phyloP scores from a whole-genome alignment of 768 basidiomycete species.

The Rhizopogon salebrosus region DNA sequence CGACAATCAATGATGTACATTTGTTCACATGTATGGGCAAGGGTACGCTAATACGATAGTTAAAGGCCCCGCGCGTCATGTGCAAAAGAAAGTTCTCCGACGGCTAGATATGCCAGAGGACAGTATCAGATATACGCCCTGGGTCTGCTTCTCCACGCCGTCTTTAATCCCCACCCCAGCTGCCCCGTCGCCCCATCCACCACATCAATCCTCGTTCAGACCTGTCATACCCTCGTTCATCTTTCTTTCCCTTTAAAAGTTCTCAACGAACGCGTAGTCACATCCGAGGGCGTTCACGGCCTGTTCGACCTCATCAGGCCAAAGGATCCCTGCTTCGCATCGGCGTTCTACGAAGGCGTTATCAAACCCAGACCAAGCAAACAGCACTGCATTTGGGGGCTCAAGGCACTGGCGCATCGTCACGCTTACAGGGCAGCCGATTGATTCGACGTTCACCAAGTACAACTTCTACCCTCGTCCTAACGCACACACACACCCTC shows the following conservation, averaged over 20 bases:
- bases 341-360: conserved; percentile 87
- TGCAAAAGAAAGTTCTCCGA: too few relatives aligned
- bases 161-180: conserved; percentile 88
- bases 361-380: conserved; percentile 83
- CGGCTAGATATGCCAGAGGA: too few relatives aligned
- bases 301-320: conserved; percentile 93
- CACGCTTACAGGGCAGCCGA: conserved; percentile 88
- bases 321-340: conserved; percentile 76
- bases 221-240: too few relatives aligned
- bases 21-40: too few relatives aligned
- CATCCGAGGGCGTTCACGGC: conserved; percentile 87
- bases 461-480: too few relatives aligned
- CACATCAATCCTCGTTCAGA: too few relatives aligned
- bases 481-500: too few relatives aligned
- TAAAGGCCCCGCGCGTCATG: too few relatives aligned
- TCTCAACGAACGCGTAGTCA: conserved; percentile 45
- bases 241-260: too few relatives aligned
- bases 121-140: conserved; percentile 72
- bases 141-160: conserved; percentile 76
- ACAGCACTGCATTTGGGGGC: conserved; percentile 82
- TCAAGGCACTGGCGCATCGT: conserved; percentile 83
- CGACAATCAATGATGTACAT: too few relatives aligned
- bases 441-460: conserved; percentile 89
- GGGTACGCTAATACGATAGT: too few relatives aligned
- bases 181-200: too few relatives aligned